Percentiles rank a stretch among this genome's conserved stretches.
These are phyloP conservation scores for Amorphotheca resinae DNA, from an alignment of 495 filamentous ascomycete species.

Conservation along the genomic window DNA sequence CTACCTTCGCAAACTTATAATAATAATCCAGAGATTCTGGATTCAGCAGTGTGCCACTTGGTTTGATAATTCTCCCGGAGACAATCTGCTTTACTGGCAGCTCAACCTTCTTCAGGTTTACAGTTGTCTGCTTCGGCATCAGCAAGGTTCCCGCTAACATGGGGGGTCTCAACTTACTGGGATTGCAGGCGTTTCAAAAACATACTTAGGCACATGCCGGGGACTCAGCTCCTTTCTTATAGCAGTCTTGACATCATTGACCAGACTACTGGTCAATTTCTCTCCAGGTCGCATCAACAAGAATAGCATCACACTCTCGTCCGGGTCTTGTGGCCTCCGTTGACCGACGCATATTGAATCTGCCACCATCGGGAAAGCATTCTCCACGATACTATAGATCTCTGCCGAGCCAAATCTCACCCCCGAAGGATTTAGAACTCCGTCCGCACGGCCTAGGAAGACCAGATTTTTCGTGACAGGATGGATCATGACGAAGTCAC, in stretches of 20 bases:
- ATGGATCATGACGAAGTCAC: constrained; percentile 63
- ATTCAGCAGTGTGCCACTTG: constrained; percentile 66
- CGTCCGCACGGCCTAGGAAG: constrained; percentile 76
- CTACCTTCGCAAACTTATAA: constrained; percentile 68
- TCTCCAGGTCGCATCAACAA: constrained; percentile 53
- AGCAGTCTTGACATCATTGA: constrained; percentile 43
- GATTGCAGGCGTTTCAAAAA: constrained; percentile 71
- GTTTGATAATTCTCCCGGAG: constrained; percentile 58
- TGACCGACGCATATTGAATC: constrained; percentile 71
- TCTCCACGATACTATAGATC: constrained; percentile 64
- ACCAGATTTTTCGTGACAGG: constrained; percentile 50
- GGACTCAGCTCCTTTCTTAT: constrained; percentile 51
- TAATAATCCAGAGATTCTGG: constrained; percentile 63
- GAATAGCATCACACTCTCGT: constrained; percentile 69
- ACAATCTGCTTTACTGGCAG: constrained; percentile 78
- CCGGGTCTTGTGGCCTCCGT: constrained; percentile 49
- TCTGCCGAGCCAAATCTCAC: constrained; percentile 81
- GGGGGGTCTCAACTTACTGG: constrained; percentile 50
- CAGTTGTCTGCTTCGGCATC: constrained; percentile 43
- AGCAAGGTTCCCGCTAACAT: too few relatives aligned
- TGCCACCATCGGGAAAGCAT: constrained; percentile 40
- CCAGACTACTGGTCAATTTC: constrained; percentile 41
- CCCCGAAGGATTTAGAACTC: constrained; percentile 77
- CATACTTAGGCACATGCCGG: constrained; percentile 63
- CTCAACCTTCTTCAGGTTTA: constrained; percentile 81